Evolutionary conservation across 2,329 filamentous ascomycete species (phyloP).

Genomic region (Neopestalotiopsis sp.): DNA sequence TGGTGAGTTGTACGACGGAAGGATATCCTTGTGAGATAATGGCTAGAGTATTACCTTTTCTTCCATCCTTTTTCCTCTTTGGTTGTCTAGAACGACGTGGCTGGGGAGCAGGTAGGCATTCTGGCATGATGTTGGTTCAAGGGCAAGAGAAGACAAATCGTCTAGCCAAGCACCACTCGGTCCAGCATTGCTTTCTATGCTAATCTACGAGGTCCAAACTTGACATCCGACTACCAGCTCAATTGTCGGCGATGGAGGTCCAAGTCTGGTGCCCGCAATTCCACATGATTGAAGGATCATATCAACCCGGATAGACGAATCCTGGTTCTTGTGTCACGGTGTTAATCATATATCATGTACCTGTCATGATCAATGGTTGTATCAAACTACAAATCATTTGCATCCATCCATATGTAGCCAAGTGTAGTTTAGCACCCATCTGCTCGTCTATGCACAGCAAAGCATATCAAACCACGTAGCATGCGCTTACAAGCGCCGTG

Average conservation of each 20-base stretch:
- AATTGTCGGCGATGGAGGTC: too few species aligned
- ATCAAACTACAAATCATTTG: neutral
- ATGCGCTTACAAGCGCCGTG: neutral
- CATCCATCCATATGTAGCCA: neutral
- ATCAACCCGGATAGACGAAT: neutral
- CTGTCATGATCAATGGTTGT: neutral
- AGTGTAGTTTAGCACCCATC: neutral
- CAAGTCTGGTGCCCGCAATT: neutral
- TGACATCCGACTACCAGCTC: too few species aligned
- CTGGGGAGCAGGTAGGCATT: neutral
- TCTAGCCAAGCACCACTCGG: neutral
- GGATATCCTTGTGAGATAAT: neutral
- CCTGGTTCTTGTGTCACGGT: neutral
- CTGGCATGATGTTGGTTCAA: neutral
- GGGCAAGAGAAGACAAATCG: neutral
- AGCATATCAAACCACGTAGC: neutral
- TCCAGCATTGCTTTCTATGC: neutral
- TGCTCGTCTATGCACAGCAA: neutral
- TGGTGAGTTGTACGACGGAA: neutral
- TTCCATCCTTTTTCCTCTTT: neutral
- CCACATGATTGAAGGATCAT: neutral
- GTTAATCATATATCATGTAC: neutral
- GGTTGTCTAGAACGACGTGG: neutral
- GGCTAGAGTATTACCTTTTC: neutral
- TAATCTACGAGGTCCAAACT: too few species aligned